Conservation (phyloP, 1,284 basidiomycete species). For the Fomitiporia mediterranea region DNA sequence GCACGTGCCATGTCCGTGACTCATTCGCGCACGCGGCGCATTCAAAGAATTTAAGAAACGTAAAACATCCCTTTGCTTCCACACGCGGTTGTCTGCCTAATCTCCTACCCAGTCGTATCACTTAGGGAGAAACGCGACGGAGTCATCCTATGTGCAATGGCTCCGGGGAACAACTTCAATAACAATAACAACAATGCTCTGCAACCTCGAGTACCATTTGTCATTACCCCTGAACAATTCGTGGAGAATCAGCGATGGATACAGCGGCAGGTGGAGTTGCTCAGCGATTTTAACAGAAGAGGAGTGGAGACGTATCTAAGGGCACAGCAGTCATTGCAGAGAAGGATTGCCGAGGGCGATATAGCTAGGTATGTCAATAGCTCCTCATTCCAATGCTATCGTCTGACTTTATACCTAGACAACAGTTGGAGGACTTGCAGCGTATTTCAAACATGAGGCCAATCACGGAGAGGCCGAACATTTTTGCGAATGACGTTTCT, state of each 20-base stretch:
- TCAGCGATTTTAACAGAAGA: not conserved
- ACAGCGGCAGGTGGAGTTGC: not conserved
- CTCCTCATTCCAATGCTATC: too few relatives aligned
- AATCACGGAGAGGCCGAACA: not conserved
- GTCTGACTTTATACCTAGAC: not conserved
- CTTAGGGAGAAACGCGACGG: too few relatives aligned
- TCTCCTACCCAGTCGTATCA: too few relatives aligned
- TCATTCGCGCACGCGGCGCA: not conserved
- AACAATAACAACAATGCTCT: not conserved
- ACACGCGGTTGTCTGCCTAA: too few relatives aligned
- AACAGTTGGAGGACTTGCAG: not conserved
- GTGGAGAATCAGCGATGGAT: not conserved
- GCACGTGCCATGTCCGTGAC: not conserved
- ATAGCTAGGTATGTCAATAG: not conserved
- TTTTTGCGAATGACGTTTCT: not conserved
- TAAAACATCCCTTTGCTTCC: too few relatives aligned
- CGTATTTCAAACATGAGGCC: not conserved
- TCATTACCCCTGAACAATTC: not conserved
- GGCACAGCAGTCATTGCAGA: not conserved
- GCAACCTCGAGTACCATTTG: not conserved
- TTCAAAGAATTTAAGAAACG: too few relatives aligned
- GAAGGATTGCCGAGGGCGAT: not conserved
- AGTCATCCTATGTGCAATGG: not conserved
- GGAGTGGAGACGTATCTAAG: not conserved
- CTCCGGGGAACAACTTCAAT: not conserved